Evolutionary conservation across 1,139 yeast species (phyloP), one percentile per base, ranked within the genome.

Genomic region (Zygosaccharomyces sapae): DNA sequence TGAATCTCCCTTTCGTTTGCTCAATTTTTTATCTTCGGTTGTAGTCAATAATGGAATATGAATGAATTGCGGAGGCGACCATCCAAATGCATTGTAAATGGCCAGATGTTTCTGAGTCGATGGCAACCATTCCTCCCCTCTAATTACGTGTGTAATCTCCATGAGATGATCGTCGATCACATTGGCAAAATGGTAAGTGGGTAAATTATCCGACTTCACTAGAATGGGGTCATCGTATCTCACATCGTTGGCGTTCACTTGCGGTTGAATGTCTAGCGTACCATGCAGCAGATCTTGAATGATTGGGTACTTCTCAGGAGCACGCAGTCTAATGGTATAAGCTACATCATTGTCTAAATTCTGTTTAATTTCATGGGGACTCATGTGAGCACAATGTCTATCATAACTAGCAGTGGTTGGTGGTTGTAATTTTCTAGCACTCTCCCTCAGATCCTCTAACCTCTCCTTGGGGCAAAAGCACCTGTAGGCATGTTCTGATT

Each of bases 91-190:
- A 18, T 75, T 59, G 61, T 92, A 94, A 49, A 92, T 67, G 0
- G 96, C 94, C 41, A 88, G 74, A 62, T 92, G 99, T 56, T 90
- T 92, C 2, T 97, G 96, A 0, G 98, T 92, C 0, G 97, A 86
- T 1, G 96, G 84, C 8, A 92, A 71, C 99, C 99, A 94, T 66
- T 92, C 97, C 62, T 92, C 98, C 33, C 99, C 99, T 54, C 99
- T 74, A 8, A 92, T 81, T 7, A 92, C 98, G 66, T 94, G 97
- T 0, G 97, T 86, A 37, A 92, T 86, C 42, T 79, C 68, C 98
- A 92, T 92, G 43, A 86, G 68, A 65, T 90, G 95, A 64, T 92
- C 99, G 62, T 92, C 99, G 1, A 92, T 80, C 1, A 92, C 96
- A 60, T 88, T 90, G 18, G 98, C 98, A 61, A 92, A 83, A 68